These are phyloP conservation scores for Penicillium sp. DNA, from an alignment of 2,329 filamentous ascomycete genomes.

Conservation along the genomic window DNA sequence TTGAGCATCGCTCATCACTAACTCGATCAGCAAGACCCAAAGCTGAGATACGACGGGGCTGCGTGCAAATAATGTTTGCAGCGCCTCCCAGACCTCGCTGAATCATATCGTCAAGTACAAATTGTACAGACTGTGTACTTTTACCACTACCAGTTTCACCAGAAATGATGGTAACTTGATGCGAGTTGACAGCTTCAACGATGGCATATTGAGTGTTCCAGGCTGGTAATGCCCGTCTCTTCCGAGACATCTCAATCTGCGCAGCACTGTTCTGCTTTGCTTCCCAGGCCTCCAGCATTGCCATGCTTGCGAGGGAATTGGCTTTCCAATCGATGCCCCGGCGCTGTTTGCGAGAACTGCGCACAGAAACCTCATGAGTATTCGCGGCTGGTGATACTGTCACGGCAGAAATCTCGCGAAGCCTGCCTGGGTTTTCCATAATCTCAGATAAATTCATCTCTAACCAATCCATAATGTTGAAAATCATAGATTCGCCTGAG, in stretches of 20 bases:
- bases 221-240: slow-evolving; percentile 75
- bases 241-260: slow-evolving; percentile 72
- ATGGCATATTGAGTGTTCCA: slow-evolving; percentile 81
- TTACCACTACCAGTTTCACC: slow-evolving; percentile 97
- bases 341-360: slow-evolving; percentile 45
- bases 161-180: slow-evolving; percentile 93
- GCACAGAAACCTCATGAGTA: slow-evolving; percentile 26
- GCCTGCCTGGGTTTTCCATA: slow-evolving; percentile 77
- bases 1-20: slow-evolving; percentile 81
- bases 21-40: slow-evolving; percentile 92
- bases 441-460: slow-evolving; percentile 81
- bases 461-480: slow-evolving; percentile 86
- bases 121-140: slow-evolving; percentile 95
- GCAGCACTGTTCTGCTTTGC: slow-evolving; percentile 63
- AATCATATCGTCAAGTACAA: slow-evolving; percentile 89
- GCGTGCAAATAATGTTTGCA: slow-evolving; percentile 92
- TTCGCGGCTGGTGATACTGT: slow-evolving; percentile 51
- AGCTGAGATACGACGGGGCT: slow-evolving; percentile 91
- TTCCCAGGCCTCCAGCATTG: slow-evolving; percentile 65
- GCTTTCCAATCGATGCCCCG: slow-evolving; percentile 65
- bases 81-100: slow-evolving; percentile 69
- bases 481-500: slow-evolving; percentile 85
- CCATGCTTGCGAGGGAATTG: slow-evolving; percentile 58
- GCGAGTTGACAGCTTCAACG: slow-evolving; percentile 69
- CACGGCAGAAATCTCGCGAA: slow-evolving; percentile 81